A percentile compares a stretch with the other conserved stretches of the same genome.
Evolutionary conservation across 257 asterid genomes (phyloP).

Genomic region (Henckelia pumila): DNA sequence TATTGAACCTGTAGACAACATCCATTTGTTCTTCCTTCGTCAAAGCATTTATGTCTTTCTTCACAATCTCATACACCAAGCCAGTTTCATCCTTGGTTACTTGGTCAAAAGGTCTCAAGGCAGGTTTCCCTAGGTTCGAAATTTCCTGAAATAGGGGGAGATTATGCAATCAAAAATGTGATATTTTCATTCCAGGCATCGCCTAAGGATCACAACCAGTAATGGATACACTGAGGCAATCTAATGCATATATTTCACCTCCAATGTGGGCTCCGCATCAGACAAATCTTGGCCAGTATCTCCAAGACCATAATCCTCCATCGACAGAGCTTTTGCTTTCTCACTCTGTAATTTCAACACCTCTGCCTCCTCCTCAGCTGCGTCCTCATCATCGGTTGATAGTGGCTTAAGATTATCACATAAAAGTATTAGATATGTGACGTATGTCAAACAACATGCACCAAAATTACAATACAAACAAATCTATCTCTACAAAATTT

Average conservation of each 20-base stretch:
- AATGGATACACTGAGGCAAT: no score
- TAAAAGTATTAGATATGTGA: constrained; percentile 24
- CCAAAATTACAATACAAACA: background rate
- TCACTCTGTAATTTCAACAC: constrained; percentile 58
- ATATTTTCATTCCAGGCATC: constrained; percentile 15
- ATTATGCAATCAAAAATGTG: constrained; percentile 16
- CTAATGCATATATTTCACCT: constrained; percentile 46
- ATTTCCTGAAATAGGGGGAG: constrained; percentile 52
- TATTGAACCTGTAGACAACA: constrained; percentile 37
- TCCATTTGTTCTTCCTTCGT: constrained; percentile 92
- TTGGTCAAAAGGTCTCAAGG: constrained; percentile 36
- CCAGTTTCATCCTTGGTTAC: constrained; percentile 45
- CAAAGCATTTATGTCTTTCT: constrained; percentile 70
- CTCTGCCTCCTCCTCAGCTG: constrained; percentile 76
- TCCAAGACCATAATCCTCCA: constrained; percentile 76
- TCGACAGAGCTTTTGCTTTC: constrained; percentile 46
- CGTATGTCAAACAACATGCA: constrained; percentile 4
- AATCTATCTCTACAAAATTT: constrained; percentile 10
- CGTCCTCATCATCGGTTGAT: constrained; percentile 75
- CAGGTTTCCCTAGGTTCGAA: constrained; percentile 46
- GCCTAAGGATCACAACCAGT: background rate
- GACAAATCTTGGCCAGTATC: constrained; percentile 46
- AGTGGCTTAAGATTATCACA: constrained; percentile 38
- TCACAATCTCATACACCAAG: constrained; percentile 52
- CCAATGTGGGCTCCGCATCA: constrained; percentile 68